Evolutionary conservation across 2,329 filamentous ascomycete species (phyloP).

Genomic region (Zymoseptoria passerinii): DNA sequence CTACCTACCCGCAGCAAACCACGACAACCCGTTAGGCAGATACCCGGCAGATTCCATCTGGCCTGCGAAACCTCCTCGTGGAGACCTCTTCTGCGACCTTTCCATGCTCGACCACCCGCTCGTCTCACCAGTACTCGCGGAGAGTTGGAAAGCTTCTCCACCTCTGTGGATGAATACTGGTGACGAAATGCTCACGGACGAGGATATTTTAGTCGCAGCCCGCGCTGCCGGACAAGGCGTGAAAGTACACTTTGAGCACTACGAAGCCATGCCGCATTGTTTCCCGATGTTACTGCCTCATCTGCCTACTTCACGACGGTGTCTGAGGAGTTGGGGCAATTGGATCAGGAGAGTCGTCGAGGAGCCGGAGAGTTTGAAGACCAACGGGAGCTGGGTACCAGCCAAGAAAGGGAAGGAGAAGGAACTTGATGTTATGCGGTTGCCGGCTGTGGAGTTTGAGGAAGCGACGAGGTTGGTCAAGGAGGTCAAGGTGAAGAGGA

Average conservation of each 20-base stretch:
- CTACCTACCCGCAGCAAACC: conserved; percentile 48
- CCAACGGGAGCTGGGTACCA: conserved; percentile 24
- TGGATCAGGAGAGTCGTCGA: conserved; percentile 26
- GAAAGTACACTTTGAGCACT: conserved; percentile 59
- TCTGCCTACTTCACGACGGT: conserved; percentile 24
- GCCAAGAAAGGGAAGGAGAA: conserved; percentile 27
- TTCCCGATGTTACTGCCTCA: conserved; percentile 43
- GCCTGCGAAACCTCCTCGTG: conserved; percentile 39
- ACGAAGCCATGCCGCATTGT: conserved; percentile 72
- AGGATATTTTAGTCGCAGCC: conserved; percentile 53
- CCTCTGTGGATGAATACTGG: conserved; percentile 63
- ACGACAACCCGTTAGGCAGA: conserved; percentile 24
- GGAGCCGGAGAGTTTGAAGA: conserved; percentile 18
- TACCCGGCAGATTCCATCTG: conserved; percentile 44
- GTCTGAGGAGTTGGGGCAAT: conserved; percentile 31
- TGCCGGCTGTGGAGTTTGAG: conserved; percentile 19
- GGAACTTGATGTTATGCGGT: conserved; percentile 17
- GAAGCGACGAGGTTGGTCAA: conserved; percentile 23
- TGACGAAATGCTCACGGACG: conserved; percentile 64
- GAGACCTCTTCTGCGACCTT: conserved; percentile 42
- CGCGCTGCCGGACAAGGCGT: conserved; percentile 51
- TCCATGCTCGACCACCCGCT: conserved; percentile 53
- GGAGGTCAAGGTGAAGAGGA: conserved; percentile 24
- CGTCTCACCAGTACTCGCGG: conserved; percentile 51
- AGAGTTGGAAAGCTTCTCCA: conserved; percentile 53